Conservation (phyloP, 139 green algal species). For the Volvox reticuliferus region DNA sequence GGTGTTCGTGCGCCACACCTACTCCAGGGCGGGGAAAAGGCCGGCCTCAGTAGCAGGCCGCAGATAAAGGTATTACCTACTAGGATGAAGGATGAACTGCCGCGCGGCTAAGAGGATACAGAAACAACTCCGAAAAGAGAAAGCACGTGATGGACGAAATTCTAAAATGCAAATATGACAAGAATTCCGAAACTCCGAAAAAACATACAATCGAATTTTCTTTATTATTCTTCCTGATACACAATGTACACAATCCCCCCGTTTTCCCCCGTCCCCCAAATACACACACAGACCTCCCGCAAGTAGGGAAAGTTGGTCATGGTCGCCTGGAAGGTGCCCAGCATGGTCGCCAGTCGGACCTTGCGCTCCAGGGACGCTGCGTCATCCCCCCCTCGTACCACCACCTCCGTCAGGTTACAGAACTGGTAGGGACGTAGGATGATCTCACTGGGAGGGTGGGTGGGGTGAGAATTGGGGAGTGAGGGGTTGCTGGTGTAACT, state of each 20-base stretch:
- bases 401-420: slow-evolving; percentile 67
- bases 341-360: slow-evolving; percentile 51
- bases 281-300: slow-evolving; percentile 27
- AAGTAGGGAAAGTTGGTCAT: slow-evolving; percentile 52
- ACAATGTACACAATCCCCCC: too few species aligned
- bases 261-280: too few species aligned
- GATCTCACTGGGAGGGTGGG: slow-evolving; percentile 65
- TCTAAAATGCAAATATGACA: too few species aligned
- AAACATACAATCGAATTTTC: too few species aligned
- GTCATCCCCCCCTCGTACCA: slow-evolving; percentile 53
- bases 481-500: too few species aligned
- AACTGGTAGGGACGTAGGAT: slow-evolving; percentile 66
- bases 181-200: too few species aligned
- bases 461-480: background rate
- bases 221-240: too few species aligned
- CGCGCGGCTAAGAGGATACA: too few species aligned
- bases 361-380: slow-evolving; percentile 51
- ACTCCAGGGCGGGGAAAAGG: background rate
- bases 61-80: too few species aligned
- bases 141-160: too few species aligned
- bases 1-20: slow-evolving; percentile 62
- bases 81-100: too few species aligned
- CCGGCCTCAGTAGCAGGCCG: background rate
- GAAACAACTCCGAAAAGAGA: too few species aligned
- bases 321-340: slow-evolving; percentile 65